phyloP scores from a whole-genome alignment of 306 rosid species.

The Rubus idaeus region DNA sequence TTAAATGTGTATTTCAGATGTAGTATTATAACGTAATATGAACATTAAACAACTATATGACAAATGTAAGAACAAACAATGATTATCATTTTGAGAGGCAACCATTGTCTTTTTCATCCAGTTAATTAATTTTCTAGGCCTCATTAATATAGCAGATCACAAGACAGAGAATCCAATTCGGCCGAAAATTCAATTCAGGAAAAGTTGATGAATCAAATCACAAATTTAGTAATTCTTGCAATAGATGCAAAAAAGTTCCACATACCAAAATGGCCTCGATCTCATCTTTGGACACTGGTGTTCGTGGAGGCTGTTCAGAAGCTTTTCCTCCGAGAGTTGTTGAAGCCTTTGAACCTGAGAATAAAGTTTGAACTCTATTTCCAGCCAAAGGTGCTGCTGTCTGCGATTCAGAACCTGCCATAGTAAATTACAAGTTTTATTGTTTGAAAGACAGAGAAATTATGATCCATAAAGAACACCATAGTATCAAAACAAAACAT shows the following conservation, averaged over 20 bases:
- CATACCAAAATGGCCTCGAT: constrained; percentile 92
- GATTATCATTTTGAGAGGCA: constrained; percentile 2
- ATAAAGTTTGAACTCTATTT: constrained; percentile 40
- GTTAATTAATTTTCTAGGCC: constrained; percentile 1
- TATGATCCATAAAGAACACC: neutral
- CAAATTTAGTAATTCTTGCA: neutral
- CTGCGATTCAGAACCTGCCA: constrained; percentile 60
- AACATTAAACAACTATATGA: neutral
- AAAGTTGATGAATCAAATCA: constrained; percentile 2
- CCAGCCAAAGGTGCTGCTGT: constrained; percentile 33
- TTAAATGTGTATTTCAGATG: neutral
- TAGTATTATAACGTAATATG: neutral
- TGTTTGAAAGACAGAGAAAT: neutral
- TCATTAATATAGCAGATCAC: neutral
- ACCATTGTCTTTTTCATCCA: neutral
- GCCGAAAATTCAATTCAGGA: constrained; percentile 2
- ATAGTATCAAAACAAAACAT: neutral
- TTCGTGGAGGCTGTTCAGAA: constrained; percentile 90
- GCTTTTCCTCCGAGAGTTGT: constrained; percentile 78
- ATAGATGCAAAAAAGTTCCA: constrained; percentile 21
- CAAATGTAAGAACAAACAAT: neutral
- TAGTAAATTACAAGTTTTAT: neutral
- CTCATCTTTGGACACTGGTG: constrained; percentile 78
- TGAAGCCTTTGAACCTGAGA: constrained; percentile 49
- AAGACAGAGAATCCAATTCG: neutral